A percentile compares a stretch with the other conserved stretches of the same genome.
phyloP scores from a whole-genome alignment of 208 protist genomes.

The Trypanosoma mega region DNA sequence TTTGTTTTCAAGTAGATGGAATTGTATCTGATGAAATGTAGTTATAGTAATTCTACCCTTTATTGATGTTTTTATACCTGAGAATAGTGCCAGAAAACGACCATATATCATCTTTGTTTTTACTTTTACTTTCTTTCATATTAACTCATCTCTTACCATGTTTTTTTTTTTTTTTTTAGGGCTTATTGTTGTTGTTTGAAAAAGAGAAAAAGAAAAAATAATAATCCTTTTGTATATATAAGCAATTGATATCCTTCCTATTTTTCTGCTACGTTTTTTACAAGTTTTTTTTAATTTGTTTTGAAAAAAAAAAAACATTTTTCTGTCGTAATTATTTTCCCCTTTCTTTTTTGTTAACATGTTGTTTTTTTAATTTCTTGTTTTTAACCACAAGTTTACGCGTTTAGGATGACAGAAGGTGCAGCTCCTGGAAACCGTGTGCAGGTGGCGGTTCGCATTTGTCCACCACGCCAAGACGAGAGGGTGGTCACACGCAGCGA shows the following conservation, averaged over 20 bases:
- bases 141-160: conserved; percentile 6
- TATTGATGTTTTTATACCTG: background rate
- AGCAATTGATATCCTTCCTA: too few relatives aligned
- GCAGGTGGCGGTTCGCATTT: conserved; percentile 27
- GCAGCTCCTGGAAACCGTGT: conserved; percentile 11
- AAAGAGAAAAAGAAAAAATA: background rate
- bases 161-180: conserved; percentile 23
- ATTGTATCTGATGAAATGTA: conserved; percentile 18
- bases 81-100: background rate
- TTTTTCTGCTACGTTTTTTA: too few relatives aligned
- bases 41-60: background rate
- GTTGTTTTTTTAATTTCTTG: too few relatives aligned
- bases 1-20: conserved; percentile 51
- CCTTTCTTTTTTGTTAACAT: conserved; percentile 2
- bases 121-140: conserved; percentile 15
- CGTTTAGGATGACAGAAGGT: conserved; percentile 2
- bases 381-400: background rate
- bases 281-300: too few relatives aligned
- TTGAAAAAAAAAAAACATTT: background rate
- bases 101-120: conserved; percentile 1
- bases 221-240: too few relatives aligned
- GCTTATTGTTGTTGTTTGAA: background rate
- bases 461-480: conserved; percentile 15
- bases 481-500: conserved; percentile 15
- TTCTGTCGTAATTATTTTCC: background rate